These are phyloP conservation scores for Raffaelea deltoideospora DNA, from an alignment of 2,329 filamentous ascomycete genomes.

Conservation along the genomic window DNA sequence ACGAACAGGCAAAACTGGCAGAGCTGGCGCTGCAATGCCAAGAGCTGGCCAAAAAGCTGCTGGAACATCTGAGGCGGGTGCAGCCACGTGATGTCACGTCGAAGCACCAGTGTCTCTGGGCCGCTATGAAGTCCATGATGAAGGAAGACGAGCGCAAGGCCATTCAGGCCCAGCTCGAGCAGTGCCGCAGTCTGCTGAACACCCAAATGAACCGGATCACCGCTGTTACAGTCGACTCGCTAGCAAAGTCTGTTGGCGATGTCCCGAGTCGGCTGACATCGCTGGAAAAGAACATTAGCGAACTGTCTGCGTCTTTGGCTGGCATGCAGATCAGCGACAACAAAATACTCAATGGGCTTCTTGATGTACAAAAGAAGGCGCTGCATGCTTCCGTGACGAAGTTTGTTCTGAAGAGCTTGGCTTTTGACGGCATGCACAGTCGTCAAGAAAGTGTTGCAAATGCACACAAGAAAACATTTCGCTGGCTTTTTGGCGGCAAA, in stretches of 20 bases:
- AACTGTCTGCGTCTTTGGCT: neutral
- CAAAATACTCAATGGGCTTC: neutral
- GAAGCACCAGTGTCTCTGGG: slow-evolving; percentile 6
- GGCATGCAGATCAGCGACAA: neutral
- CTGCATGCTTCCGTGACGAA: neutral
- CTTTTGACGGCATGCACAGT: slow-evolving; percentile 5
- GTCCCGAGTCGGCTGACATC: neutral
- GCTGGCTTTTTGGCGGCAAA: slow-evolving; percentile 9
- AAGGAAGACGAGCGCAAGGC: slow-evolving; percentile 5
- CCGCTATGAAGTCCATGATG: slow-evolving; percentile 4
- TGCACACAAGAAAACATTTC: slow-evolving; percentile 5
- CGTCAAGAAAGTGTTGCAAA: slow-evolving; percentile 5
- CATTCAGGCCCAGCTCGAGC: slow-evolving; percentile 4
- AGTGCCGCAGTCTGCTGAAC: slow-evolving; percentile 6
- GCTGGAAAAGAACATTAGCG: neutral
- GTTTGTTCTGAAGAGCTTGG: slow-evolving; percentile 2
- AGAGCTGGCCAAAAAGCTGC: slow-evolving; percentile 1
- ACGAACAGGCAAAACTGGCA: neutral
- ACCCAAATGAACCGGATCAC: slow-evolving; percentile 3
- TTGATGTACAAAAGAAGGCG: slow-evolving; percentile 1
- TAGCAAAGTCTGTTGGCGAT: neutral
- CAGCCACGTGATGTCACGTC: slow-evolving; percentile 6
- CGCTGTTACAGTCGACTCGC: neutral
- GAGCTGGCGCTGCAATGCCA: neutral
- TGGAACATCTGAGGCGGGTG: slow-evolving; percentile 3